Evolutionary conservation across 1,284 basidiomycete species (phyloP).

Genomic region (Irpex sp.): DNA sequence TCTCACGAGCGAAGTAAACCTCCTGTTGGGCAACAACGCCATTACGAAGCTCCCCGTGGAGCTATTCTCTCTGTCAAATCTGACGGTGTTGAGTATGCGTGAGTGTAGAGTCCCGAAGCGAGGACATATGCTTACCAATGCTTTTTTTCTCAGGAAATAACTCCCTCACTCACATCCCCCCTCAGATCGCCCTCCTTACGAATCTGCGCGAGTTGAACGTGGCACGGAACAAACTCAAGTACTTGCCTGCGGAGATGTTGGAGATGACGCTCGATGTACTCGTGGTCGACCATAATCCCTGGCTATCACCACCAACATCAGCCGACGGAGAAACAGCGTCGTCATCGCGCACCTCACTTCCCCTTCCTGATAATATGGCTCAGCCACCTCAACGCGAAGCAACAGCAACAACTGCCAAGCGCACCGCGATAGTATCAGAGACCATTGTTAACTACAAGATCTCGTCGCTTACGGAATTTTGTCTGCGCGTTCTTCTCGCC

Average conservation of each 20-base stretch:
- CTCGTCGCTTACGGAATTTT: slow-evolving; percentile 47
- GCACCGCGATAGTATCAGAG: slow-evolving; percentile 13
- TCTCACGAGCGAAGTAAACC: neutral
- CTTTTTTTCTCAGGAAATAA: slow-evolving; percentile 45
- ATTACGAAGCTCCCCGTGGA: slow-evolving; percentile 47
- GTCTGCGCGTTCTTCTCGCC: slow-evolving; percentile 44
- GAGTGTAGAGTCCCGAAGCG: slow-evolving; percentile 21
- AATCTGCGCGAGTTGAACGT: slow-evolving; percentile 61
- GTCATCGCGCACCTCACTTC: neutral
- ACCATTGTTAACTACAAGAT: slow-evolving; percentile 27
- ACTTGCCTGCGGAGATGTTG: slow-evolving; percentile 64
- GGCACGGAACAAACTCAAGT: slow-evolving; percentile 53
- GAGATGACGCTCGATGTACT: slow-evolving; percentile 47
- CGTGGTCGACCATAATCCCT: slow-evolving; percentile 53
- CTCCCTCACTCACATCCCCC: slow-evolving; percentile 51
- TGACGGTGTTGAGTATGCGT: slow-evolving; percentile 59
- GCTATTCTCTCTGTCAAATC: slow-evolving; percentile 45
- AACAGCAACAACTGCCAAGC: neutral
- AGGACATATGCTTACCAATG: neutral
- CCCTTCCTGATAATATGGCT: neutral
- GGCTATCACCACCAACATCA: slow-evolving; percentile 27
- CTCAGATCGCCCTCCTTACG: slow-evolving; percentile 54
- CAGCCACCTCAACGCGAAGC: neutral
- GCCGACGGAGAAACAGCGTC: neutral
- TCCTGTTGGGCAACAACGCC: slow-evolving; percentile 29